Evolutionary conservation across 768 basidiomycete genomes (phyloP).

Genomic region (Lactarius trivialis): DNA sequence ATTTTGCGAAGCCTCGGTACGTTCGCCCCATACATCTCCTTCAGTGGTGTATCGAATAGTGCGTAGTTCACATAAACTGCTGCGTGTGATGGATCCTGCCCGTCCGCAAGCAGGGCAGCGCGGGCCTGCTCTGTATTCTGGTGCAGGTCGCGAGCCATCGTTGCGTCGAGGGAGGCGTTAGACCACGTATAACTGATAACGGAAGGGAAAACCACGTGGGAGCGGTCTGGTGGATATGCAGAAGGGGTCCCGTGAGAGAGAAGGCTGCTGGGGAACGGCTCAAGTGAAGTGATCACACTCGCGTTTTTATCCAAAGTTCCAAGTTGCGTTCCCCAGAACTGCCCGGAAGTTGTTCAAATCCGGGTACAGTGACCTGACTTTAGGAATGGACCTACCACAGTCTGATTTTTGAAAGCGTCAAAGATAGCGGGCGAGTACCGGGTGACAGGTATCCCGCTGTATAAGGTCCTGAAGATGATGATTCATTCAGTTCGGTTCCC

Average conservation of each 20-base stretch:
- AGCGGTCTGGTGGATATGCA: constrained; percentile 18
- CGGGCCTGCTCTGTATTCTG: neutral
- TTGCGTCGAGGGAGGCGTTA: constrained; percentile 32
- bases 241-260: constrained; percentile 11
- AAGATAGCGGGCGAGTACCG: neutral
- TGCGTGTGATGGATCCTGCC: constrained; percentile 16
- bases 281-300: neutral
- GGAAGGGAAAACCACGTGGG: constrained; percentile 3
- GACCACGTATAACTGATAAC: neutral
- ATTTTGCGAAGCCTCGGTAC: constrained; percentile 11
- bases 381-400: neutral
- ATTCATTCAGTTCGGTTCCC: neutral
- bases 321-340: constrained; percentile 6
- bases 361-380: neutral
- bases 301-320: neutral
- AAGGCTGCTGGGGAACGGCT: neutral
- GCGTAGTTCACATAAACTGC: constrained; percentile 22
- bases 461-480: neutral
- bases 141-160: constrained; percentile 37
- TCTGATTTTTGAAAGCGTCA: neutral
- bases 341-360: neutral
- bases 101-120: constrained; percentile 19
- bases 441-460: neutral
- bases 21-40: constrained; percentile 21
- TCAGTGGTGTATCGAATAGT: constrained; percentile 14